Evolutionary conservation across 805 yeast species (phyloP).

Genomic region (Schwanniomyces pseudopolymorphus): DNA sequence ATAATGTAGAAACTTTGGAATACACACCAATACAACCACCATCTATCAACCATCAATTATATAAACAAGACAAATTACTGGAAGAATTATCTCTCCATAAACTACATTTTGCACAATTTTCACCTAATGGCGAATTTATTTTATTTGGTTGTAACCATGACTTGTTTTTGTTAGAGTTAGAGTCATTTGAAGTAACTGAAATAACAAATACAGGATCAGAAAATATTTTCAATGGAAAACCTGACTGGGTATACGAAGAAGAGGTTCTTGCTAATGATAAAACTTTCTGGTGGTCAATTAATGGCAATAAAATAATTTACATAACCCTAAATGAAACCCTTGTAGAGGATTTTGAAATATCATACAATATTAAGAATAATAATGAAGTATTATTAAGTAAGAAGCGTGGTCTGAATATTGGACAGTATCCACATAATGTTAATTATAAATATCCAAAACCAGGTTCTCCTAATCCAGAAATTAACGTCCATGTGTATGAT

Average conservation of each 20-base stretch:
- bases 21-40: conserved; percentile 37
- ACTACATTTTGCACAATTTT: conserved; percentile 57
- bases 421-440: conserved; percentile 48
- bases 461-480: conserved; percentile 60
- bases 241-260: conserved; percentile 87
- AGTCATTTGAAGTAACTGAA: conserved; percentile 17
- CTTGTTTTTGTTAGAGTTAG: conserved; percentile 47
- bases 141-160: conserved; percentile 59
- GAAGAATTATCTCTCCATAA: conserved; percentile 18
- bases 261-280: conserved; percentile 60
- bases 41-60: conserved; percentile 4
- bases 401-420: conserved; percentile 11
- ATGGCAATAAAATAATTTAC: conserved; percentile 54
- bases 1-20: conserved; percentile 20
- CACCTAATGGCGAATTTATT: conserved; percentile 57
- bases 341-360: conserved; percentile 53
- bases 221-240: conserved; percentile 60
- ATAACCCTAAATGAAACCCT: conserved; percentile 58
- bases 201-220: conserved; percentile 54
- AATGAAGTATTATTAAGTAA: conserved; percentile 12
- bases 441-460: conserved; percentile 70
- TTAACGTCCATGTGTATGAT: conserved; percentile 44
- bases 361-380: conserved; percentile 44
- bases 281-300: conserved; percentile 76
- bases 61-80: conserved; percentile 6